Evolutionary conservation across 2,329 filamentous ascomycete species (phyloP).

Genomic region (Pseudogymnoascus sp.): DNA sequence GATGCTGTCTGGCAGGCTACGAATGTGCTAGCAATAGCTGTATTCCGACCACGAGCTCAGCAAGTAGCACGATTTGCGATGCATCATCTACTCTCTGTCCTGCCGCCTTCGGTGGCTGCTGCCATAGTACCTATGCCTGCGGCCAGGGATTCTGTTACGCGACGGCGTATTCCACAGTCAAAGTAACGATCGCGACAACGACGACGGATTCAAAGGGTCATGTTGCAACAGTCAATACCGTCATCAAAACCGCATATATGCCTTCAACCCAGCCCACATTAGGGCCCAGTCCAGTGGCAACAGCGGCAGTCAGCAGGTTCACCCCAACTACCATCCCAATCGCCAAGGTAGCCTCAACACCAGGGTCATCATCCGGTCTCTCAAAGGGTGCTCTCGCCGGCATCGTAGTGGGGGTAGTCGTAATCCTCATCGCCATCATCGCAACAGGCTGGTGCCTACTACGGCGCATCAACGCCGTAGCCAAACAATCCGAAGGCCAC

Average conservation of each 20-base stretch:
- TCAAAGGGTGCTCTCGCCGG: conserved; percentile 39
- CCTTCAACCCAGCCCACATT: conserved; percentile 29
- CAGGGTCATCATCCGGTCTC: conserved; percentile 23
- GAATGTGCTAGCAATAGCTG: conserved; percentile 38
- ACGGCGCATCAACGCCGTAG: conserved; percentile 40
- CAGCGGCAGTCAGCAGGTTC: conserved; percentile 13
- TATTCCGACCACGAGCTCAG: conserved; percentile 35
- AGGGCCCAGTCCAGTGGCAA: conserved; percentile 30
- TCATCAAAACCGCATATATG: conserved; percentile 12
- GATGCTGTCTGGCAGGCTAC: conserved; percentile 40
- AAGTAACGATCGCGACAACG: conserved; percentile 37
- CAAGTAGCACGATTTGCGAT: conserved; percentile 36
- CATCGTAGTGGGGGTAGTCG: conserved; percentile 44
- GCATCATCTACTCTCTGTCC: conserved; percentile 42
- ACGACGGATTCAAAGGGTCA: conserved; percentile 36
- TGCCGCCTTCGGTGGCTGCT: conserved; percentile 45
- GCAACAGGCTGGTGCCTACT: conserved; percentile 42
- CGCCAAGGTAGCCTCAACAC: conserved; percentile 29
- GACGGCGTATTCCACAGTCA: conserved; percentile 39
- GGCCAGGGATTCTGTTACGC: conserved; percentile 41
- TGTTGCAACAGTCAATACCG: conserved; percentile 34
- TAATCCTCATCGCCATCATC: conserved; percentile 41
- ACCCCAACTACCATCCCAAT: conserved; percentile 14
- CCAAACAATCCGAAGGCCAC: conserved; percentile 25
- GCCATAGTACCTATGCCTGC: conserved; percentile 42